Evolutionary conservation across 208 protist genomes (phyloP).

Genomic region (Leishmania braziliensis): DNA sequence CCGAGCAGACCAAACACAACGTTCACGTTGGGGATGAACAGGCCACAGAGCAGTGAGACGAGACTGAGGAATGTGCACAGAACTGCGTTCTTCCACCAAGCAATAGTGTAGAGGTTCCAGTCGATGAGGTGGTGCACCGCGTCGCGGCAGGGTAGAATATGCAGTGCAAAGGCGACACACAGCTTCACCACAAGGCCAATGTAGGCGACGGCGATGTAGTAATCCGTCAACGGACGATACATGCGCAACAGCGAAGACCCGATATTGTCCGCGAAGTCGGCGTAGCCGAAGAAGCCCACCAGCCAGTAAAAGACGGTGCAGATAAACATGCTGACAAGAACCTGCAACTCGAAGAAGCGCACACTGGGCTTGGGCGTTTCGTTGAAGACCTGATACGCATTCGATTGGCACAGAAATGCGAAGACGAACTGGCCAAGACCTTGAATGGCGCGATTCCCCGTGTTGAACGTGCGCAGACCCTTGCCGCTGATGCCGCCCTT

Average conservation of each 20-base stretch:
- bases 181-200: constrained; percentile 68
- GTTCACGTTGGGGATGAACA: constrained; percentile 81
- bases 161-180: constrained; percentile 73
- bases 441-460: constrained; percentile 41
- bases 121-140: constrained; percentile 56
- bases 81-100: constrained; percentile 59
- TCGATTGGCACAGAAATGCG: constrained; percentile 70
- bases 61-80: constrained; percentile 43
- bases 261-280: constrained; percentile 55
- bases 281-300: constrained; percentile 75
- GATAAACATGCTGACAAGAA: constrained; percentile 55
- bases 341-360: constrained; percentile 46
- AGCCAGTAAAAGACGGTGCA: constrained; percentile 78
- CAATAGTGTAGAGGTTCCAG: constrained; percentile 55
- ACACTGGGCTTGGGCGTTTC: constrained; percentile 54
- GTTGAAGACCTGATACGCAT: constrained; percentile 60
- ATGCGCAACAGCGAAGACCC: constrained; percentile 57
- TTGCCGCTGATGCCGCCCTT: constrained; percentile 30
- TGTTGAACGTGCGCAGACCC: constrained; percentile 35
- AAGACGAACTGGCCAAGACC: constrained; percentile 67
- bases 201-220: constrained; percentile 71
- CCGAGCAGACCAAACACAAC: constrained; percentile 76
- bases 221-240: constrained; percentile 56
- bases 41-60: constrained; percentile 50
- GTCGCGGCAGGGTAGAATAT: constrained; percentile 71